Conservation (phyloP, 2,329 filamentous ascomycete genomes). For the Knufia fluminis region DNA sequence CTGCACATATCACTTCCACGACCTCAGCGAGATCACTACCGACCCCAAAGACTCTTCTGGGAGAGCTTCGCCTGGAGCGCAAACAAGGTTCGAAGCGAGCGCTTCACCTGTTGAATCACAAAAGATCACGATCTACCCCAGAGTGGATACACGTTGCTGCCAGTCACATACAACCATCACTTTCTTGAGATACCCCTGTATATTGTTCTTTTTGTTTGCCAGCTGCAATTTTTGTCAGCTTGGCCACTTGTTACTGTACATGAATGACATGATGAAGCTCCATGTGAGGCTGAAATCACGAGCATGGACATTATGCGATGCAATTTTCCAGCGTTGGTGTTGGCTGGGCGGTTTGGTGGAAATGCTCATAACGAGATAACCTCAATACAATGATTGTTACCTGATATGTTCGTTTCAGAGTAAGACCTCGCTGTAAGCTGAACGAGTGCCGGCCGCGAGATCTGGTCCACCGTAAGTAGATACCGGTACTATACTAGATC, state of each 20-base stretch:
- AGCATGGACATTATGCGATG: neutral
- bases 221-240: neutral
- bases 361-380: neutral
- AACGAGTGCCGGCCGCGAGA: no score
- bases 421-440: neutral
- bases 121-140: neutral
- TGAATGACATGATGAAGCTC: neutral
- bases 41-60: neutral
- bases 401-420: neutral
- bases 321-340: neutral
- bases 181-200: constrained; percentile 1
- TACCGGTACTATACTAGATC: no score
- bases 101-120: neutral
- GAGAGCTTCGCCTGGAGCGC: constrained; percentile 7
- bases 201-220: neutral
- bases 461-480: no score
- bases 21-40: neutral
- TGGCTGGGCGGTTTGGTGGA: neutral
- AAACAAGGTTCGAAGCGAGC: constrained; percentile 8
- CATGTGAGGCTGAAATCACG: neutral
- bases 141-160: constrained; percentile 2
- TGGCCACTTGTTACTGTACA: neutral
- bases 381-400: neutral
- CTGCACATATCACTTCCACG: constrained; percentile 1
- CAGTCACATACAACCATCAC: neutral